Base-by-base conservation (phyloP, 2,329 filamentous ascomycete genomes). In the Diaporthe citrichinensis region DNA sequence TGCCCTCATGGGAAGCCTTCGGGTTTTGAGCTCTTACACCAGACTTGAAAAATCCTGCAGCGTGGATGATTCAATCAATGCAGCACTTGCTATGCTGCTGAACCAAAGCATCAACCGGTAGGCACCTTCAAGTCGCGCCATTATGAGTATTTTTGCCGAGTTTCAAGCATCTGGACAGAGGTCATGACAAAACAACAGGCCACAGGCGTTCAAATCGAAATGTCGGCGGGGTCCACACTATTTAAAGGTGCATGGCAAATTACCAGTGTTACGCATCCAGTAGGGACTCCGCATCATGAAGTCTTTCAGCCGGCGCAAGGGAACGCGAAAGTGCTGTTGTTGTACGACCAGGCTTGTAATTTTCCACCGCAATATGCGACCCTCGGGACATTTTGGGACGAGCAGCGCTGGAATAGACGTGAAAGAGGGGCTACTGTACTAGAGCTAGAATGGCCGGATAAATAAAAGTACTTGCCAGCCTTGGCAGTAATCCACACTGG, bases 1-100 rank as follows among this genome's bases (percentile, higher is more conserved):
- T 28, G n/a, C 23, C 31, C 44, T 49, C 17, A 41, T 58, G 31
- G 53, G 72, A 31, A 31, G 4, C 31, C 9, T 23, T n/a, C 2
- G n/a, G 10, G 8, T 4, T 55, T 39, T 58, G 44, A 8, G 10
- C 46, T 36, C 75, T 34, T 75, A 76, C 73, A 76, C 73, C 9
- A 76, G 41, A 23, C 68, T 73, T 25, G 75, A 75, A 23, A 76
- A 76, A 0, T 51, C 34, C 14, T 71, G 41, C 49, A 76, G 62
- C 6, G 75, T 76, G 23, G 75, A 71, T 39, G 75, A 76, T 17
- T 61, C 75, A 20, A 36, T 67, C 8, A 76, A 51, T 20, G 59
- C 59, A 34, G 72, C 75, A 28, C n/a, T 31, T 9, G 44, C 44
- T 25, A 58, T 31, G 28, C 34, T 49, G 58, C 39, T 59, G 46